A percentile compares a stretch with the other conserved stretches of the same genome.
Conservation (phyloP, 1,284 basidiomycete species). For the Puccinia triticina region DNA sequence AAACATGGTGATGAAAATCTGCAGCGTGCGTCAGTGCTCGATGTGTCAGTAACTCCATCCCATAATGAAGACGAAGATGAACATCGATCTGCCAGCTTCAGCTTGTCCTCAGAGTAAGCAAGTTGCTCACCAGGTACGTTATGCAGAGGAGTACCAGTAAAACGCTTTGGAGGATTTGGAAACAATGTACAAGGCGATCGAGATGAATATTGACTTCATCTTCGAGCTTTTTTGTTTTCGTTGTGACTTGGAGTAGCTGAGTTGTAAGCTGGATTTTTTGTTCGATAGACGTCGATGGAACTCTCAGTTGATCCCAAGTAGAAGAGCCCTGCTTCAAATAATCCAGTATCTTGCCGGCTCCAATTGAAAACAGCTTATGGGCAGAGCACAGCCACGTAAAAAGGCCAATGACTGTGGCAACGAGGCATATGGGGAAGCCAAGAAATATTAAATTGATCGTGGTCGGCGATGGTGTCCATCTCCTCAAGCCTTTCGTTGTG, state of each 20-base stretch:
- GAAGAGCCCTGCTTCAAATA: neutral
- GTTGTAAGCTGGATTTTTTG: neutral
- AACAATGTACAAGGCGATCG: neutral
- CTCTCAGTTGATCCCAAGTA: neutral
- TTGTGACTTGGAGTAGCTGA: neutral
- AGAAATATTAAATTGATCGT: neutral
- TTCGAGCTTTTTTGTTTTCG: neutral
- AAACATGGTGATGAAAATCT: neutral
- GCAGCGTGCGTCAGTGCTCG: too few species aligned
- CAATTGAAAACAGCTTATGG: neutral
- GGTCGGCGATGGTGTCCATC: slow-evolving; percentile 20
- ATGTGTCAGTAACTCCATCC: neutral
- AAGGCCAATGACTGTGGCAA: neutral
- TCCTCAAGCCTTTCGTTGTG: neutral
- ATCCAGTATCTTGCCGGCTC: neutral
- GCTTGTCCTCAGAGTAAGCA: neutral
- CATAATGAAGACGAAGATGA: neutral
- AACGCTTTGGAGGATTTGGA: neutral
- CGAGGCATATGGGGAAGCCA: neutral
- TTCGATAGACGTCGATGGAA: neutral
- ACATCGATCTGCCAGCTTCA: neutral
- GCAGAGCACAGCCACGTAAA: neutral
- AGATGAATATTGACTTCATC: neutral
- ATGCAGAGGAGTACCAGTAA: slow-evolving; percentile 8
- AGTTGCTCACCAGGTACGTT: neutral